phyloP scores from a whole-genome alignment of 1,284 basidiomycete species.

The Naganishia sp. region DNA sequence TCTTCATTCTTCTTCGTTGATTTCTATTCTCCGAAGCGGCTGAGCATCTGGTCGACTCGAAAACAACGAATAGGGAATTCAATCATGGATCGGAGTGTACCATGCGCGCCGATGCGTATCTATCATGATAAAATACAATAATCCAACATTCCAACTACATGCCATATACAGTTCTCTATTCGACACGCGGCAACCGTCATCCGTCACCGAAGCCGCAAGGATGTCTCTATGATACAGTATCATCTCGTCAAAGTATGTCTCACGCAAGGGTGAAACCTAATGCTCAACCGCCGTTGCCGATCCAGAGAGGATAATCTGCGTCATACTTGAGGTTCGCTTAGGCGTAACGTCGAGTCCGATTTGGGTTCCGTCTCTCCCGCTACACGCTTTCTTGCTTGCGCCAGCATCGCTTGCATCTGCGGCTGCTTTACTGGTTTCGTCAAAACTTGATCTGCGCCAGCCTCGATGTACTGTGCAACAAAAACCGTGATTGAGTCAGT shows the following conservation, averaged over 20 bases:
- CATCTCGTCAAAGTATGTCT: background rate
- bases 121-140: no score
- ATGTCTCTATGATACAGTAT: conserved; percentile 22
- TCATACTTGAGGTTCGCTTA: conserved; percentile 21
- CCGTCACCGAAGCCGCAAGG: background rate
- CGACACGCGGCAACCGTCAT: background rate
- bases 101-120: no score
- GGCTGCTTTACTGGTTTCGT: conserved; percentile 35
- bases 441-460: conserved; percentile 33
- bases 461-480: conserved; percentile 29
- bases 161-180: no score
- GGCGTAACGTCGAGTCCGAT: background rate
- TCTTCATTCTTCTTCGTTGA: no score
- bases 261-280: background rate
- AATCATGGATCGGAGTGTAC: no score
- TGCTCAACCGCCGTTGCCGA: background rate
- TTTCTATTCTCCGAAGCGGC: no score
- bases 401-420: conserved; percentile 29
- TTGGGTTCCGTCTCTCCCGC: conserved; percentile 31
- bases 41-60: no score
- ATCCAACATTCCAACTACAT: no score
- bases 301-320: background rate
- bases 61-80: no score
- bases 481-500: background rate
- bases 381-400: conserved; percentile 23